Base-by-base conservation (phyloP, 2,329 filamentous ascomycete genomes). In the Exophiala sp. region DNA sequence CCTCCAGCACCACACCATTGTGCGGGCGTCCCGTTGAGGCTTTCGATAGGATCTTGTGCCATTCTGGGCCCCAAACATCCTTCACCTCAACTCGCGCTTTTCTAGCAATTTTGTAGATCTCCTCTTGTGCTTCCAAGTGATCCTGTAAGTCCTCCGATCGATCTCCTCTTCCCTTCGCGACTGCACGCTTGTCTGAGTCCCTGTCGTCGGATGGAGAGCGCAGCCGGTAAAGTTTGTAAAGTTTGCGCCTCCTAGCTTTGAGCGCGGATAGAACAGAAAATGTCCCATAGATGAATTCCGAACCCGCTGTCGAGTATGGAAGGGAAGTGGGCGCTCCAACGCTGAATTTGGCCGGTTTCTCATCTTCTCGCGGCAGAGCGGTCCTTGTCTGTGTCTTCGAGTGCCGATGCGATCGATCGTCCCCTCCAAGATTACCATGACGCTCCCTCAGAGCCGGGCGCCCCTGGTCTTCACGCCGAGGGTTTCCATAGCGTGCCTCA, bases 251-350 rank as follows among this genome's bases (percentile, higher is more conserved):
- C 9, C 73, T 73, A 38, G 80, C 78, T 58, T 77, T 81, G 16
- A 98, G 72, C 0, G 89, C 90, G 16, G 90, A 86, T 55, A 85
- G 77, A 18, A 97, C 88, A 1, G 87, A 82, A 1, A 85, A 86
- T 38, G 79, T 80, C 4, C 93, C 93, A 64, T 95, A 97, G 1
- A 98, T 73, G 60, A 96, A 97, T 55, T 95, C 85, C 0, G 90
- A 95, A 3, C 88, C 87, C 0, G 91, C 85, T 0, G 88, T 94
- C 0, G 87, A 88, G 64, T 91, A 83, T 1, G 81, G 80, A 14
- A 86, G 74, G 5, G 70, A 65, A n/a, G 32, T 21, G 27, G 48
- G 45, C 19, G 34, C 37, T 29, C 13, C 4, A 9, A 14, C 38
- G 9, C 11, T 10, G 24, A 10, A 30, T 11, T 18, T 23, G 7